Percentiles rank a stretch among this genome's conserved stretches.
These are phyloP conservation scores for Ceratocystis papillata DNA, from an alignment of 2,329 filamentous ascomycete genomes.

Conservation along the genomic window DNA sequence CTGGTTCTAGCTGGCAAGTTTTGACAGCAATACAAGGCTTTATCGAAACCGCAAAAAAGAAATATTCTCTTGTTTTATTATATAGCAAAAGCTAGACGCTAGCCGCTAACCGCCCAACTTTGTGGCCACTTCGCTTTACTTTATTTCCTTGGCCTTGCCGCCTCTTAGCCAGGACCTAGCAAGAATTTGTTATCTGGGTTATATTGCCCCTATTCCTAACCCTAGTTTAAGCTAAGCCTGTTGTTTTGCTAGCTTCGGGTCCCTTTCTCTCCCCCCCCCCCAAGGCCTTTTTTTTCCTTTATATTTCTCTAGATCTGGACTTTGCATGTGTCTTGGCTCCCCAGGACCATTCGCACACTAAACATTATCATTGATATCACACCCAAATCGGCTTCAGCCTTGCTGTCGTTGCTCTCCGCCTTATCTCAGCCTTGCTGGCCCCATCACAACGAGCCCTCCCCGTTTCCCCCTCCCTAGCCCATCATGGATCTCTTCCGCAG, in stretches of 20 bases:
- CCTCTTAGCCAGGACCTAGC: background rate
- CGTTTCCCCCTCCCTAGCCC: background rate
- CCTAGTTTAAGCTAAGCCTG: background rate
- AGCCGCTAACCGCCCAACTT: too few relatives aligned
- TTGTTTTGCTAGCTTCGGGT: slow-evolving; percentile 1
- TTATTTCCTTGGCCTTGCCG: too few relatives aligned
- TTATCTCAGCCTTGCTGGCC: background rate
- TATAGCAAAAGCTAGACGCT: too few relatives aligned
- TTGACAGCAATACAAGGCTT: too few relatives aligned
- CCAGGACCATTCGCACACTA: background rate
- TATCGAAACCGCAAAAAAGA: too few relatives aligned
- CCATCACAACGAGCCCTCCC: background rate
- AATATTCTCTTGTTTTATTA: too few relatives aligned
- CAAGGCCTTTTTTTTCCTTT: background rate
- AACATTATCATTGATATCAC: background rate
- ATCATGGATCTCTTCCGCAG: slow-evolving; percentile 50
- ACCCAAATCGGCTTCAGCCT: background rate
- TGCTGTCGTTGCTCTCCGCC: slow-evolving; percentile 8
- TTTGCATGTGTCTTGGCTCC: background rate
- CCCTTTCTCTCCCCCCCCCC: background rate
- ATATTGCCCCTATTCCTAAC: background rate
- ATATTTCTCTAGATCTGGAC: background rate
- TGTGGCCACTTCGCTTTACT: too few relatives aligned
- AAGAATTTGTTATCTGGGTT: background rate
- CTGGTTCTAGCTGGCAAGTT: too few relatives aligned